These are phyloP conservation scores for Crithidia acanthocephali DNA, from an alignment of 208 protist genomes.

Conservation along the genomic window DNA sequence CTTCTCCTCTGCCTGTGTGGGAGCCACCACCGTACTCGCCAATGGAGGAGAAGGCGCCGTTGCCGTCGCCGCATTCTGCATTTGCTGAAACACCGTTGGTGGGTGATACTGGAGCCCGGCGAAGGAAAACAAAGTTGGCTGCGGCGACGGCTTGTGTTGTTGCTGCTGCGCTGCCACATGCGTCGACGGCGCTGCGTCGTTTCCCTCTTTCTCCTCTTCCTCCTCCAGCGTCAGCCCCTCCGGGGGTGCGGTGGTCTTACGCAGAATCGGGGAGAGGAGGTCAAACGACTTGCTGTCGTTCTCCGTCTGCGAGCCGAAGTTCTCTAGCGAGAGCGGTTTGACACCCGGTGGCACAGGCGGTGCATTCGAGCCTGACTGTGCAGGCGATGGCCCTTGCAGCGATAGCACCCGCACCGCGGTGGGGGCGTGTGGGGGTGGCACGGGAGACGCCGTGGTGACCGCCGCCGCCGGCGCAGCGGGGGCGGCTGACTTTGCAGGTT, in stretches of 20 bases:
- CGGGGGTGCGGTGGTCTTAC: conserved; percentile 15
- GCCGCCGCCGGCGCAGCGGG: not conserved
- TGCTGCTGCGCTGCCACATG: not conserved
- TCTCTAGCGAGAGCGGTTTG: conserved; percentile 10
- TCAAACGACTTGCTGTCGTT: conserved; percentile 13
- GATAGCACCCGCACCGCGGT: conserved; percentile 8
- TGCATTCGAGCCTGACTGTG: too few relatives aligned
- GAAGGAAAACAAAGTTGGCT: conserved; percentile 7
- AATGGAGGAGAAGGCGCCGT: not conserved
- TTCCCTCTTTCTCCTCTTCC: not conserved
- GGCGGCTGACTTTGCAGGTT: not conserved
- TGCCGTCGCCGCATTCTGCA: not conserved
- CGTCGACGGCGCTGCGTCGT: not conserved
- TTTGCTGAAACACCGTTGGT: not conserved
- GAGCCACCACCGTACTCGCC: not conserved
- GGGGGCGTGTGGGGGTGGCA: not conserved
- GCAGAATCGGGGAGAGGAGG: conserved; percentile 8
- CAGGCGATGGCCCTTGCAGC: not conserved
- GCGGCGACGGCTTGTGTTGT: not conserved
- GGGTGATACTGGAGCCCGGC: conserved; percentile 3
- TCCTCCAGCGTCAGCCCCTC: conserved; percentile 1
- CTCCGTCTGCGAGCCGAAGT: conserved; percentile 2
- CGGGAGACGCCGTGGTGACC: not conserved
- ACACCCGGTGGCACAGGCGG: not conserved
- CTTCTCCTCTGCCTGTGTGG: not conserved